Evolutionary conservation across 345 rosid species (phyloP).

Genomic region (Hirschfeldia incana): DNA sequence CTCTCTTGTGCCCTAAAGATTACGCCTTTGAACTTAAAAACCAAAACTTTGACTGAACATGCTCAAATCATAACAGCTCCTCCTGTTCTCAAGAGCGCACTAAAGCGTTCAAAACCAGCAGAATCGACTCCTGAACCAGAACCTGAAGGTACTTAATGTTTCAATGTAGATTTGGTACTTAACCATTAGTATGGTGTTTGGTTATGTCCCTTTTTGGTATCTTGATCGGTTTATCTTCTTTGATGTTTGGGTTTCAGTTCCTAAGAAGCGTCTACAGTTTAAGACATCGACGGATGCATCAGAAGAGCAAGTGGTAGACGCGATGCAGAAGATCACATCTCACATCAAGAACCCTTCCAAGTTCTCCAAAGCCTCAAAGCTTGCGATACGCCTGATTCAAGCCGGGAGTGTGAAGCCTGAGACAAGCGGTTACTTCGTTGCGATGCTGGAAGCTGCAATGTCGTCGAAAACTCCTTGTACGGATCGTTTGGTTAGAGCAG

Average conservation of each 20-base stretch:
- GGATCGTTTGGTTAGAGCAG: slow-evolving; percentile 68
- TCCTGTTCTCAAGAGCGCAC: slow-evolving; percentile 73
- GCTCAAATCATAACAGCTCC: slow-evolving; percentile 27
- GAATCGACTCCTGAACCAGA: slow-evolving; percentile 36
- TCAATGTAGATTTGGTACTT: background rate
- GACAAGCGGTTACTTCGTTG: slow-evolving; percentile 67
- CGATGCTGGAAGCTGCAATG: slow-evolving; percentile 88
- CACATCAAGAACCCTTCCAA: slow-evolving; percentile 78
- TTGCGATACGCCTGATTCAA: slow-evolving; percentile 79
- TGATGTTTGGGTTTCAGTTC: slow-evolving; percentile 34
- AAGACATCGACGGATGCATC: slow-evolving; percentile 91
- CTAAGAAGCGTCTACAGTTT: slow-evolving; percentile 72
- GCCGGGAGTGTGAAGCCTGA: slow-evolving; percentile 91
- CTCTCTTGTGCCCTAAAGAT: background rate
- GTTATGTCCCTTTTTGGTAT: background rate
- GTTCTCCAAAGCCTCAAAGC: slow-evolving; percentile 89
- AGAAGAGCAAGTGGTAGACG: slow-evolving; percentile 75
- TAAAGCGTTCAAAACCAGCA: slow-evolving; percentile 66
- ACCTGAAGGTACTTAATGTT: slow-evolving; percentile 30
- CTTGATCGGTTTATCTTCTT: background rate
- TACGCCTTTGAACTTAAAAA: slow-evolving; percentile 9
- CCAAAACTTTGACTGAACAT: background rate
- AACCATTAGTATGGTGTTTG: background rate
- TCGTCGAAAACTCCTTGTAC: slow-evolving; percentile 65
- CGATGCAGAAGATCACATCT: slow-evolving; percentile 90